phyloP scores from a whole-genome alignment of 2,329 filamentous ascomycete species.

The Metarhizium sp. region DNA sequence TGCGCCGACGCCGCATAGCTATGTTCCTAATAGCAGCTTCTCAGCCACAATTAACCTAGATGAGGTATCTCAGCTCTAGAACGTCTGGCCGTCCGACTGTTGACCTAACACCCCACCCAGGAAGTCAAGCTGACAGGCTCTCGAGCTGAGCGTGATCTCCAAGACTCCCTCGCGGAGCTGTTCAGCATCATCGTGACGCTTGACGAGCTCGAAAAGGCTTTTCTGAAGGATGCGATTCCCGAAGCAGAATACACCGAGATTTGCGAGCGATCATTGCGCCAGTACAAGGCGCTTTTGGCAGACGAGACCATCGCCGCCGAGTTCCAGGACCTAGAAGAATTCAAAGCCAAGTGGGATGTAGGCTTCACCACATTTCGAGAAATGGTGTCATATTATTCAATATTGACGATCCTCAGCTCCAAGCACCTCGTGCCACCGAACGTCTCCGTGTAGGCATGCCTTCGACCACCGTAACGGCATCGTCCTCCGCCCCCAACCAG shows the following conservation, averaged over 20 bases:
- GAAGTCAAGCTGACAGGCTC: conserved; percentile 89
- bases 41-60: conserved; percentile 90
- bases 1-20: conserved; percentile 83
- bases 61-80: conserved; percentile 51
- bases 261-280: conserved; percentile 85
- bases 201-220: conserved; percentile 92
- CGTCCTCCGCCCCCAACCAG: conserved; percentile 33
- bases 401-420: conserved; percentile 50
- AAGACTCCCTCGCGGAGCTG: conserved; percentile 92
- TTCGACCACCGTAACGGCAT: conserved; percentile 61
- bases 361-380: not conserved
- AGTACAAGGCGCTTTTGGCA: conserved; percentile 89
- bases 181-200: conserved; percentile 96
- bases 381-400: not conserved
- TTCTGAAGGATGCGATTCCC: conserved; percentile 86
- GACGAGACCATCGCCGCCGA: conserved; percentile 85
- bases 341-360: conserved; percentile 89
- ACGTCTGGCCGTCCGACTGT: not conserved
- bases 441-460: conserved; percentile 87
- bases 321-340: conserved; percentile 81
- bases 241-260: conserved; percentile 94
- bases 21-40: conserved; percentile 74
- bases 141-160: conserved; percentile 80
- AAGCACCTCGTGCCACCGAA: conserved; percentile 89
- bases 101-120: conserved; percentile 31